Base-by-base conservation (phyloP, 805 yeast species). In the Hanseniaspora mollemarum region DNA sequence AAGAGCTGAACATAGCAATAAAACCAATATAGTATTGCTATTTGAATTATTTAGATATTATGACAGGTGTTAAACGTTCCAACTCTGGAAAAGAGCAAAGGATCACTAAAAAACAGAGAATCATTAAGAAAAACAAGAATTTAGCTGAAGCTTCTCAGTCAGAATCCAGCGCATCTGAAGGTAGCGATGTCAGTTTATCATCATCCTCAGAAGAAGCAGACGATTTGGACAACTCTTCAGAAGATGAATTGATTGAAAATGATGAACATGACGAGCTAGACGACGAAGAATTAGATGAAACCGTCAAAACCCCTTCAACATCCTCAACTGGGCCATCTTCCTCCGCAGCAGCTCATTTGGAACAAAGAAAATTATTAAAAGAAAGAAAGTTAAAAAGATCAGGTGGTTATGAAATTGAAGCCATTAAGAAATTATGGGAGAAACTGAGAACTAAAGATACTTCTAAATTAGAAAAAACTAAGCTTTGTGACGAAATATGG, bases 371-470 rank as follows among this genome's bases (percentile, higher is more conserved):
- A 59, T 62, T 81, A 35, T 71, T 83, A 35, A 77, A 78, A 53
- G 96, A 88, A 63, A 79, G 98, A 68, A 90, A 88, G 66, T 70
- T 86, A 56, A 78, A 80, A 62, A 80, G 95, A 70, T 85, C 83
- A 62, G 76, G 92, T n/a, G 97, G 96, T 59, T 68, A 69, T 33
- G 85, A 83, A 66, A 87, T 90, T 46, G 87, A 85, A 65, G 76
- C 78, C 57, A 87, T 90, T 67, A 90, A 90, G 66, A 71, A 75
- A 29, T 64, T 90, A 39, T 90, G 98, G 98, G 97, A 88, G 71
- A 79, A 77, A 64, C 71, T 90, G 60, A 78, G 97, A 67, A 90
- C 83, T 31, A 85, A 84, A 59, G 79, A 76, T 53, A 94, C 94
- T 38, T 80, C 88, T 22, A 80, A 83, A 58, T 80, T 74, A 53